Base-by-base conservation (phyloP, 2,329 filamentous ascomycete genomes). In the Colletotrichum brevisporum region DNA sequence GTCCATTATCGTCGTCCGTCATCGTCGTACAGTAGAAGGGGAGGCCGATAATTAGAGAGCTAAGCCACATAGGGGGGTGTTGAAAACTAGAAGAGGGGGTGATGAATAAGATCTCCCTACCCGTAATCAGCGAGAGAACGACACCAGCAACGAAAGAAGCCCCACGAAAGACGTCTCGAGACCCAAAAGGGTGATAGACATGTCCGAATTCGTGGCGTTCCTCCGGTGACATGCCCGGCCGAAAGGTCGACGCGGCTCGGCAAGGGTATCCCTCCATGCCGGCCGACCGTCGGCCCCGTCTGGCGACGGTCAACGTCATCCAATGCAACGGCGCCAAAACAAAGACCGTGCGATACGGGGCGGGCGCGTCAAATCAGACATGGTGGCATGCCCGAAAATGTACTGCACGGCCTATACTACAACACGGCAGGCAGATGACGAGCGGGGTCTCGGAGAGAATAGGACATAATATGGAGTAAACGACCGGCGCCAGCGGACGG, bases 291-390 rank as follows among this genome's bases (percentile, higher is more conserved):
- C 36, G 58, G 36, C 50, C 52, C 47, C 21, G 24, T 26, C 31
- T 31, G 66, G 54, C 48, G 54, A 21, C 27, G 15, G 66, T 58
- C 51, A 67, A 63, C 61, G 61, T 55, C 66, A 59, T 59, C 54
- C 60, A 59, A 59, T 59, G 66, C 50, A 54, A 60, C 43, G 54
- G 50, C 54, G 43, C 55, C 61, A 55, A 58, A 53, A 52, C 36
- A 18, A 52, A 59, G 24, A 52, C 41, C 41, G 21, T 59, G 48
- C 41, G 61, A 55, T 43, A 51, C 55, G 61, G 61, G 39, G 13
- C 43, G 26, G 43, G 50, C 31, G 65, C 31, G 47, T 52, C 60
- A 47, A 53, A 48, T 41, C 12, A n/a, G 27, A 43, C 27, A 64
- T 41, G 54, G 60, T 21, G n/a, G 50, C 31, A 36, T 8, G 31